Percentiles rank a stretch among this genome's conserved stretches.
These are phyloP conservation scores for Debaryomyces singareniensis DNA, from an alignment of 1,139 yeast species.

Conservation along the genomic window DNA sequence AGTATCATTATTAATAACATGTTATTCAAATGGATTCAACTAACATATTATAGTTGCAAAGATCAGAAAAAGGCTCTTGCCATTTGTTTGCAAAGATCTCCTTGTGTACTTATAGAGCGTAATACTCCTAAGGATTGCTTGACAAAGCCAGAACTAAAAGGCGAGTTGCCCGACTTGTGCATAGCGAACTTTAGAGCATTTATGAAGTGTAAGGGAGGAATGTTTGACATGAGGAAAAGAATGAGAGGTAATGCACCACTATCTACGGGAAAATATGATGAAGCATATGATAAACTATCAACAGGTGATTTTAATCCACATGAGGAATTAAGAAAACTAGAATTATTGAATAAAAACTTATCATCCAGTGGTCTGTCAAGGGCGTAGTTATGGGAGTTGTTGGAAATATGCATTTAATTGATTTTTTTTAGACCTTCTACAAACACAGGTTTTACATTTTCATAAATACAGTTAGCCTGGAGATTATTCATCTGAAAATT, in stretches of 20 bases:
- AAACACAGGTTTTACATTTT: too few relatives aligned
- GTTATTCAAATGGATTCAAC: too few relatives aligned
- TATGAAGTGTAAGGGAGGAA: constrained; percentile 81
- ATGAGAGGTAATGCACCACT: constrained; percentile 92
- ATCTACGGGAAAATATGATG: constrained; percentile 89
- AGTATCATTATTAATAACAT: too few relatives aligned
- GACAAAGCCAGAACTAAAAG: constrained; percentile 68
- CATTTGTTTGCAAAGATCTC: constrained; percentile 89
- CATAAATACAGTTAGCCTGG: too few relatives aligned
- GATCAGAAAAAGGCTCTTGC: constrained; percentile 93
- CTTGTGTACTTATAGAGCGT: constrained; percentile 88
- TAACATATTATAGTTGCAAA: constrained; percentile 89
- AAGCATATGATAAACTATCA: constrained; percentile 72
- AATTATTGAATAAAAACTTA: constrained; percentile 45
- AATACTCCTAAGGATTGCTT: constrained; percentile 87
- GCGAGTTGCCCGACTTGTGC: constrained; percentile 82
- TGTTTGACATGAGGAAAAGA: constrained; percentile 84
- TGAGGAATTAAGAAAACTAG: constrained; percentile 70
- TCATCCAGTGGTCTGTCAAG: too few relatives aligned
- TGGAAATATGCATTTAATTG: too few relatives aligned
- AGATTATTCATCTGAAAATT: too few relatives aligned
- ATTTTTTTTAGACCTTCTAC: too few relatives aligned
- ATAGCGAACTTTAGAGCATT: constrained; percentile 79
- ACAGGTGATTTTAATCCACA: constrained; percentile 74
- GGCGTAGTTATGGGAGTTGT: too few relatives aligned